These are phyloP conservation scores for Diaporthe vaccinii DNA, from an alignment of 2,329 filamentous ascomycete species.

Conservation along the genomic window DNA sequence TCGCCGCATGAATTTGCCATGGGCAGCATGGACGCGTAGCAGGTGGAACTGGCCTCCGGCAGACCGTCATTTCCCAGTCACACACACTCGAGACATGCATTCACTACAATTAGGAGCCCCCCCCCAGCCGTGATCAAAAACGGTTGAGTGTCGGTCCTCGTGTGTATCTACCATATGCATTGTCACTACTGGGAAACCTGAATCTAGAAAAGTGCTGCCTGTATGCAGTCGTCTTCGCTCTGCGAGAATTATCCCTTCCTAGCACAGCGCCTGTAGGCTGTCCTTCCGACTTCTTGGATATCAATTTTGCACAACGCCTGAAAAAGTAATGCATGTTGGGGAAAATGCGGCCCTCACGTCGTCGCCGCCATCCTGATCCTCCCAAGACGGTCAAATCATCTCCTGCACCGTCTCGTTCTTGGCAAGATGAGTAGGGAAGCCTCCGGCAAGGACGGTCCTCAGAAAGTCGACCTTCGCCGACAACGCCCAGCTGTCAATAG, in stretches of 20 bases:
- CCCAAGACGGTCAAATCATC: conserved; percentile 50
- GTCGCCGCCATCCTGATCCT: conserved; percentile 46
- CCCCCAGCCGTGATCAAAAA: not conserved
- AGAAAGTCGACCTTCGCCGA: conserved; percentile 63
- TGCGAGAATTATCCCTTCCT: not conserved
- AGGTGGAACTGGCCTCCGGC: not conserved
- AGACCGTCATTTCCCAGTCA: not conserved
- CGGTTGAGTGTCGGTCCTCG: not conserved
- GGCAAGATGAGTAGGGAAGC: conserved; percentile 56
- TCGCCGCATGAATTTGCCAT: not conserved
- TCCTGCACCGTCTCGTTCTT: conserved; percentile 56
- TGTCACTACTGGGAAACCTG: not conserved
- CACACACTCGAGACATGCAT: not conserved
- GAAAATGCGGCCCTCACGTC: conserved; percentile 35
- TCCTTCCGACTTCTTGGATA: conserved; percentile 34
- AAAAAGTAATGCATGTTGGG: not conserved
- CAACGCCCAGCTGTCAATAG: conserved; percentile 66
- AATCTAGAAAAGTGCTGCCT: conserved; percentile 7
- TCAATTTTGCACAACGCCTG: conserved; percentile 33
- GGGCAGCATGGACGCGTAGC: not conserved
- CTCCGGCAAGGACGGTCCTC: conserved; percentile 62
- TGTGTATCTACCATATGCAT: conserved; percentile 6
- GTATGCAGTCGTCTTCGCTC: conserved; percentile 9
- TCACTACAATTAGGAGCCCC: not conserved
- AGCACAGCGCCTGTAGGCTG: not conserved